Evolutionary conservation across 192 early-diverging fungal genomes (phyloP), one percentile per base, ranked within the genome.

Genomic region (Thamnidium elegans): DNA sequence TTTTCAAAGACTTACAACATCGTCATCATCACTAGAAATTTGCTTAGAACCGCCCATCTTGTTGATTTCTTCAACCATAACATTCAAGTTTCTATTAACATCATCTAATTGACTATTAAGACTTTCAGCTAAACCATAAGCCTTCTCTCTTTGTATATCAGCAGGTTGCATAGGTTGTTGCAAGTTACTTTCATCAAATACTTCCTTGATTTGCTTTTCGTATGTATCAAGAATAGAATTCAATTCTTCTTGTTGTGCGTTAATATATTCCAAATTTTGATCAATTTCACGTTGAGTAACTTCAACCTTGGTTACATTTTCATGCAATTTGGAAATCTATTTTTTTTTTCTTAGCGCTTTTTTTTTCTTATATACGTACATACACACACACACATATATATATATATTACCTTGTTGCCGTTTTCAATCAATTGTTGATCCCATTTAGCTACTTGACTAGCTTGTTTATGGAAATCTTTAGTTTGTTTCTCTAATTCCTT

Each of bases 11-110:
- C 48, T 61, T 55, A 75, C 80, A 39, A 65, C 68, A n/a, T 70
- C 77, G 3, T 79, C 74, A 46, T 56, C 58, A 32, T 58, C 53
- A 14, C 66, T 59, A 50, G 43, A 66, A 6, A 69, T 63, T 20
- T 69, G 67, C n/a, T 73, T 72, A 8, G 55, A 51, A 32, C 48
- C 73, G 34, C 71, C 78, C 68, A 76, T 80, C 39, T 74, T 71
- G 71, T 99, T 99, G 53, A 99, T 83, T 36, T 97, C 94, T 34
- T 87, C 87, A 50, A 99, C 89, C 68, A 99, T 85, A 50, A 75
- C 79, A 15, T 84, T 82, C 48, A 99, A 76, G 50, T 90, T 87
- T 42, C 84, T 75, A 20, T 84, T 84, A 78, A 99, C 88, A 50
- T 92, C 90, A 65, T 96, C 94, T 50, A 99, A 73, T 63, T 95